Base-by-base conservation (phyloP, 108 stramenopile species). In the Halocafeteria seosinensis region DNA sequence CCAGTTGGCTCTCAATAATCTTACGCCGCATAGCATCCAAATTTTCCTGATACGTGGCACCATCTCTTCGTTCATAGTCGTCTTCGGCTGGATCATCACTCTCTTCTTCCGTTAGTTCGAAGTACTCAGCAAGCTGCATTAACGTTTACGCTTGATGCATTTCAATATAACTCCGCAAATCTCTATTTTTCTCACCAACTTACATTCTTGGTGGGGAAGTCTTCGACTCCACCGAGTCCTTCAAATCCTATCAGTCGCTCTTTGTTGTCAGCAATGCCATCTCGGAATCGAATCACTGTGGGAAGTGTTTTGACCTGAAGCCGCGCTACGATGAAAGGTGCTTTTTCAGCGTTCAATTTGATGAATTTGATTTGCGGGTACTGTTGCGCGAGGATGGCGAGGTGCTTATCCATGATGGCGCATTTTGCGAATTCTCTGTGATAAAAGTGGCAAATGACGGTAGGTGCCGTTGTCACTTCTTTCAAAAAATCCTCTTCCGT, bases 261-360 rank as follows among this genome's bases (percentile, higher is more conserved):
- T 11, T 0, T 31, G 57, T 25, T 21, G 28, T 34, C 35, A 3
- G 77, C 75, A 33, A 78, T 84, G 3, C 92, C 94, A 57, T 85
- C 67, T 31, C 72, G 73, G 68, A 90, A 89, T 4, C 87, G 77
- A 11, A 89, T 38, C 21, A 89, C 30, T 6, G 85, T 73, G 0
- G 88, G 88, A 21, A 90, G 61, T 2, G 84, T 85, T 61, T 65
- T 60, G 6, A 91, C 78, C 34, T 77, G 66, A 3, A 95, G 70
- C 68, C 92, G 94, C 35, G 71, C 58, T 9, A 92, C 90, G 77
- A 97, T 94, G 71, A 97, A 97, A 1, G 95, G 95, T 21, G 91
- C 83, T 79, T 94, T 97, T 61, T 84, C 84, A 0, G 91, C 92
- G 70, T 93, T 84, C 26, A 97, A 80, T 28, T 87, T 76, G 13